Base-by-base conservation (phyloP, 345 rosid species). In the Eucalyptus virginea region DNA sequence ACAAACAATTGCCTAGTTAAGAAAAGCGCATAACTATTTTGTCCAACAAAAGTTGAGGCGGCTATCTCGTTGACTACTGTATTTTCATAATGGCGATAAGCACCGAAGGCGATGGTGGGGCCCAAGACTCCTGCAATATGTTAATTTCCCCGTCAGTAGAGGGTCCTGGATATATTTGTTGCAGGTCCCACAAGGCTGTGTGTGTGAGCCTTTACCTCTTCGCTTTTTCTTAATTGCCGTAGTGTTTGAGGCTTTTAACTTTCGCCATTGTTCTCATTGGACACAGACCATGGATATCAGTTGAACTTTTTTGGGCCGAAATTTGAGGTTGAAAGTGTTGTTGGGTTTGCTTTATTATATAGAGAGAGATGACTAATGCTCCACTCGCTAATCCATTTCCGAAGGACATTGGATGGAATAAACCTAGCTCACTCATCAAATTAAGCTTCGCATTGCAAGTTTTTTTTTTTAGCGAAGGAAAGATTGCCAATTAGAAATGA, bases 51-150 rank as follows among this genome's bases (percentile, higher is more conserved):
- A 56, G 28, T 56, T 24, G 62, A 9, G 6, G 12, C 13, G 0
- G 30, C 13, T 56, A 10, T 56, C 4, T 56, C 30, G 2, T 56
- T 56, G 13, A 24, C 62, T 2, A 2, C 30, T 56, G 30, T 4
- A 23, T 4, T 4, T 56, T 23, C 1, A 9, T 23, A 23, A 2
- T 2, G 6, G 5, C 1, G 3, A 2, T 15, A 0, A 56, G 26
- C 62, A 24, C 62, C 2, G 1, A 56, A 56, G 62, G 1, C 2
- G 13, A 56, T 13, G 62, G 6, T 9, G 6, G n/a, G 13, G 9
- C 30, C 28, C 1, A 56, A 9, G 13, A 56, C 13, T 56, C 13
- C 5, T 23, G 28, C 28, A 24, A 56, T 56, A 24, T 5, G 30
- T 9, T 56, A 56, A 24, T 24, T 24, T 56, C 30, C 12, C 62